phyloP scores from a whole-genome alignment of 805 yeast species.

The Debaryomyces castellii region DNA sequence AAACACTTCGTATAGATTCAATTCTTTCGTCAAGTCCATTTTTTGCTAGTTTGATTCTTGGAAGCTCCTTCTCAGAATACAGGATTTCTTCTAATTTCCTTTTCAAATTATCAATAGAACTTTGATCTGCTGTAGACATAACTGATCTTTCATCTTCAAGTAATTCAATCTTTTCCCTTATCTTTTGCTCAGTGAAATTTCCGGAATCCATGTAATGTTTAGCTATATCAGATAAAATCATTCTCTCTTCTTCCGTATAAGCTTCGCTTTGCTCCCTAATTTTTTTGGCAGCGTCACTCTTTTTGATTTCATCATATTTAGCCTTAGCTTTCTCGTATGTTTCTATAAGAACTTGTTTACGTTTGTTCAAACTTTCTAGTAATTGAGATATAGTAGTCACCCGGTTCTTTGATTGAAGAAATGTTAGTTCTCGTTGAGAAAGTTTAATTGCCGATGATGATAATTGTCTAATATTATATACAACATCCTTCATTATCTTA shows the following conservation, averaged over 20 bases:
- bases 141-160: constrained; percentile 47
- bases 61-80: constrained; percentile 36
- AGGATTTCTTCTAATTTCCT: constrained; percentile 32
- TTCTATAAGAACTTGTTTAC: constrained; percentile 22
- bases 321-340: constrained; percentile 34
- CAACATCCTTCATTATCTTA: constrained; percentile 18
- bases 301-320: constrained; percentile 38
- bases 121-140: constrained; percentile 36
- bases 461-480: constrained; percentile 21
- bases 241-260: constrained; percentile 41
- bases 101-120: constrained; percentile 40
- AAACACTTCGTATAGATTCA: constrained; percentile 34
- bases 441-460: constrained; percentile 13
- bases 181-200: constrained; percentile 35
- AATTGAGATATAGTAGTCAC: constrained; percentile 21
- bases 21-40: constrained; percentile 35
- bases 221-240: constrained; percentile 39
- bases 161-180: constrained; percentile 41
- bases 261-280: constrained; percentile 32
- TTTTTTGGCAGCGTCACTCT: constrained; percentile 37
- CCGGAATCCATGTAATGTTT: constrained; percentile 30
- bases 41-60: constrained; percentile 27
- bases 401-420: constrained; percentile 19
- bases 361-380: constrained; percentile 23
- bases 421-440: constrained; percentile 12